Base-by-base conservation (phyloP, 139 green algal species). In the Nannochloris sp. region DNA sequence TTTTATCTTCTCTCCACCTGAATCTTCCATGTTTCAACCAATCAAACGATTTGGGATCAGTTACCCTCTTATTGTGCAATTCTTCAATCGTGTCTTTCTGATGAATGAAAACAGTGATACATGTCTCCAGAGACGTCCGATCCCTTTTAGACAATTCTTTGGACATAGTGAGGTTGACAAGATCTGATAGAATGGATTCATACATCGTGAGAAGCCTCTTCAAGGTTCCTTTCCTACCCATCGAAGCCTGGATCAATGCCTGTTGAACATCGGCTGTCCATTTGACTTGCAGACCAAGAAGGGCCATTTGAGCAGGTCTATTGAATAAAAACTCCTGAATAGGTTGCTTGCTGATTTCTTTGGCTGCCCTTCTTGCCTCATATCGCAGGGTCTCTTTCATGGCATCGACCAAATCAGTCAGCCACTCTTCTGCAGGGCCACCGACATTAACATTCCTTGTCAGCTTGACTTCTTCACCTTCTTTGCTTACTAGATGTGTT, bases 91-190 rank as follows among this genome's bases (percentile, higher is more conserved):
- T 18, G 76, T 97, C 91, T 74, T 95, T 94, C 76, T 96, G 91
- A 76, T 97, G 88, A 81, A 97, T 95, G 82, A 96, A 83, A 62
- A 97, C 87, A 5, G 91, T 97, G 62, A 97, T 90, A 84, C 89
- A 95, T 1, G 91, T 97, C 81, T 97, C 91, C 70, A 97, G 75
- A 77, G 88, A 93, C 68, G 82, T 96, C 60, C 91, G 79, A 74
- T 94, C 78, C 61, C 85, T 94, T 43, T 74, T 72, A 6, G 78
- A 83, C 24, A 97, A 76, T 57, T 95, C 87, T 12, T 69, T 74
- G 48, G 76, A 69, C 31, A 93, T 76, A 1, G 91, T 96, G 40
- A 95, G 75, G 29, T 67, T 78, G 16, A 96, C 85, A 81, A 96
- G 85, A n/a, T 92, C 81, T n/a, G 69, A 58, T 61, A 93, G 68